Base-by-base conservation (phyloP, 805 yeast genomes). In the Wickerhamiella slavikovae region DNA sequence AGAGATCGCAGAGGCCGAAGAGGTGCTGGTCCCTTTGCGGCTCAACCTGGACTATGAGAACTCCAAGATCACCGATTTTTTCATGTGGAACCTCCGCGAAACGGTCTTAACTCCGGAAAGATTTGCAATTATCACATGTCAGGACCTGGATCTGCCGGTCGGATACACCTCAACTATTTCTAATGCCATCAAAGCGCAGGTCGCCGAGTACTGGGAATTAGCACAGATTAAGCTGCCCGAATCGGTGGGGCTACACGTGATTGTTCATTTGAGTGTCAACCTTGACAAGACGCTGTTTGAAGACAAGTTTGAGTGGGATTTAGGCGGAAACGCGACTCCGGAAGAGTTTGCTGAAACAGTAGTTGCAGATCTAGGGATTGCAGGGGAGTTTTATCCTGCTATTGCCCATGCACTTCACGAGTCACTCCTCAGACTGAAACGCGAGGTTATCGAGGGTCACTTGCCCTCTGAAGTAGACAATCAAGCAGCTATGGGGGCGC, bases 261-360 rank as follows among this genome's bases (percentile, higher is more conserved):
- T 89, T 3, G 64, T 89, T 21, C 77, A 80, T 38, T 52, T 89
- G 22, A 71, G 85, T 11, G 77, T 89, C 28, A 79, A 75, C 45
- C 55, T 89, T 36, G 80, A 82, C 38, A 77, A 77, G 46, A 72
- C 71, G 41, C 62, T 83, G 24, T 82, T 71, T 43, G 93, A 82
- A 41, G 98, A 89, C 51, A 75, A 76, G 48, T 74, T 89, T 38
- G 96, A 89, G 52, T 85, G 96, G 96, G 91, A 89, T 45, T 57
- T 89, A 25, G 48, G 51, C 8, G 29, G 38, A 7, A 55, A 56
- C 5, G 45, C 76, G 15, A 66, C 80, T 1, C 95, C 98, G 0
- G 93, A 82, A 47, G 55, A 55, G 30, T 89, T 89, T 57, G 93
- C 96, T 0, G 64, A 61, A 34, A 63, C 65, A 5, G 80, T 85